Evolutionary conservation across 2,329 filamentous ascomycete genomes (phyloP), one percentile per base, ranked within the genome.

Genomic region (Phyllosticta citriasiana): DNA sequence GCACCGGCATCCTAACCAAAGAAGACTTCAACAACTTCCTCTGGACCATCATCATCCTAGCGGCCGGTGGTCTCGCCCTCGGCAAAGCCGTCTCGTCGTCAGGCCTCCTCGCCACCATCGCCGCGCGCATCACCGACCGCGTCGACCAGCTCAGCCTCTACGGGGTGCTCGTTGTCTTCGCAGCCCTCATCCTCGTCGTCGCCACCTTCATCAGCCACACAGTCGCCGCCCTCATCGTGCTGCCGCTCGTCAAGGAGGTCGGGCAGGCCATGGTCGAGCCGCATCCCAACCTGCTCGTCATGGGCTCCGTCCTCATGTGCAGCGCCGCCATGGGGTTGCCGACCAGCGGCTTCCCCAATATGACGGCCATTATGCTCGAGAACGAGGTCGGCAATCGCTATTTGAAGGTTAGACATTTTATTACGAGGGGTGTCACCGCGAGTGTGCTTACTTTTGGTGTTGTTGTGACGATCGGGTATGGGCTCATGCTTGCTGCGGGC

Each of bases 11-110:
- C 66, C 80, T 99, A 33, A 97, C 92, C 56, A 99, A 97, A 76
- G 94, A 97, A 76, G 94, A 99, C 76, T 99, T 99, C 73, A 99
- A 99, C 80, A 99, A 99, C 75, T 99, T 99, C 75, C 88, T 97
- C 50, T 99, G 94, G 94, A 99, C 95, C 22, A 99, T 99, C 75
- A 97, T 99, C 75, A 97, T 99, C 69, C 86, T 99, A 22, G 94
- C 94, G 0, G 93, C 94, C 0, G 94, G 94, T 55, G 94, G 94
- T 7, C 78, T 99, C 35, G 91, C 91, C 1, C 84, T 99, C 0
- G 94, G 94, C 61, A 97, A 96, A 73, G 89, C 93, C 0, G 94
- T 99, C 62, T 93, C 91, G 65, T 94, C 90, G 0, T 97, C 93
- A 0, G 94, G 94, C 1, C 81, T 99, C 10, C 80, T 99, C 33